Conservation (phyloP, 1,284 basidiomycete genomes). For the Cutaneotrichosporon arboriforme region DNA sequence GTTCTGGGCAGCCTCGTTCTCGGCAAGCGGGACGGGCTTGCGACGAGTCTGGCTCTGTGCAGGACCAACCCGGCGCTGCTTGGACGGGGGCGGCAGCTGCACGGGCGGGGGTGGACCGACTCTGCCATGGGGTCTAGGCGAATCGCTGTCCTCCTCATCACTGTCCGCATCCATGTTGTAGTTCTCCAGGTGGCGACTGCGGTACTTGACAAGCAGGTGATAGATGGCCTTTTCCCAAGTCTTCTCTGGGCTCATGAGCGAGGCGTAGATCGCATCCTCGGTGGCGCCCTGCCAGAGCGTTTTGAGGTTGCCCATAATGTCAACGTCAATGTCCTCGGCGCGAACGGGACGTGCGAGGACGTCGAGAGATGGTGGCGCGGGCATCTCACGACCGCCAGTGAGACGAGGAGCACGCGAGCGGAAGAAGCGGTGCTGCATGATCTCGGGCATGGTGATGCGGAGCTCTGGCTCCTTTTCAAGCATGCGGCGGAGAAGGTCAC, state of each 20-base stretch:
- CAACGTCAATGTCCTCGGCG: conserved; percentile 68
- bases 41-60: conserved; percentile 3
- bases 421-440: conserved; percentile 86
- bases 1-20: conserved; percentile 39
- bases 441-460: conserved; percentile 83
- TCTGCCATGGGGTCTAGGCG: conserved; percentile 12
- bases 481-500: conserved; percentile 82
- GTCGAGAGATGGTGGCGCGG: conserved; percentile 63
- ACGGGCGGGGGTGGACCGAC: conserved; percentile 12
- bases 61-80: conserved; percentile 6
- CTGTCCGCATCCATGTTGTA: conserved; percentile 54
- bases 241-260: conserved; percentile 57
- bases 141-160: conserved; percentile 23
- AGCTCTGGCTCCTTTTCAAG: conserved; percentile 72
- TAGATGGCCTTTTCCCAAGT: conserved; percentile 94
- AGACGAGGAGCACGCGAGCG: conserved; percentile 58
- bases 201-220: conserved; percentile 73
- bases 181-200: conserved; percentile 62
- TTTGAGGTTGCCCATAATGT: conserved; percentile 83
- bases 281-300: conserved; percentile 79
- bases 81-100: conserved; percentile 3
- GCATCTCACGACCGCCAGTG: conserved; percentile 53
- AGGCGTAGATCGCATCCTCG: conserved; percentile 65
- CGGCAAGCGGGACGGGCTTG: conserved; percentile 31
- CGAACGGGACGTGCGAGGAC: conserved; percentile 64